Base-by-base conservation (phyloP, 257 asterid genomes). In the Ballota nigra region DNA sequence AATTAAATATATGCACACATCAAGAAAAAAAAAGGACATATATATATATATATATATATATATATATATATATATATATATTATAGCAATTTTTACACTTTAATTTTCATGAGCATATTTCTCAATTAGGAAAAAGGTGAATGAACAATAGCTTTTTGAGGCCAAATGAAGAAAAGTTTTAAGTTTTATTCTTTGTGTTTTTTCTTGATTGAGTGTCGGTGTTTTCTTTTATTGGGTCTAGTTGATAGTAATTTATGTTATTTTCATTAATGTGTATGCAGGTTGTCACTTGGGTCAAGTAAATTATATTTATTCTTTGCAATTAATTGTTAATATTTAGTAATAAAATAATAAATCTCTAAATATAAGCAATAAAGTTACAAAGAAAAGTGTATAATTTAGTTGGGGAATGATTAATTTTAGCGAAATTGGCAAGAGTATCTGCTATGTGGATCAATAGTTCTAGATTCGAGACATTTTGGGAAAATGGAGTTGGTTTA, bases 121-220 rank as follows among this genome's bases (percentile, higher is more conserved):
- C 74, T 65, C 8, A 28, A 76, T 63, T 69, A 15, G 77, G 84
- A 6, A 76, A 79, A 68, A 63, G 78, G 75, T 26, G 63, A 52
- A 72, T 51, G 33, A 52, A n/a, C 63, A 67, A 59, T 47, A 40
- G 36, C 43, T 20, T 53, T 53, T 53, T 53, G 60, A 63, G 78
- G 78, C 31, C 57, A 36, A 52, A 72, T 51, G 33, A 52, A n/a
- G 68, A 72, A 59, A 66, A 52, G 57, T 47, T 57, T 63, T 60
- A 33, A 56, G 52, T 60, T 77, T 47, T 77, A 45, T 70, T 70
- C 81, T 45, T 20, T 47, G 47, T 29, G 68, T 70, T 26, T 55
- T 18, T 19, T 29, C 11, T 63, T 33, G 18, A 52, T 23, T 29
- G 16, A 52, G 55, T 8, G 29, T 16, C 63, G 56, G 70, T 75